Conservation (phyloP, 1,284 basidiomycete genomes). For the Laetiporus sulphureus region DNA sequence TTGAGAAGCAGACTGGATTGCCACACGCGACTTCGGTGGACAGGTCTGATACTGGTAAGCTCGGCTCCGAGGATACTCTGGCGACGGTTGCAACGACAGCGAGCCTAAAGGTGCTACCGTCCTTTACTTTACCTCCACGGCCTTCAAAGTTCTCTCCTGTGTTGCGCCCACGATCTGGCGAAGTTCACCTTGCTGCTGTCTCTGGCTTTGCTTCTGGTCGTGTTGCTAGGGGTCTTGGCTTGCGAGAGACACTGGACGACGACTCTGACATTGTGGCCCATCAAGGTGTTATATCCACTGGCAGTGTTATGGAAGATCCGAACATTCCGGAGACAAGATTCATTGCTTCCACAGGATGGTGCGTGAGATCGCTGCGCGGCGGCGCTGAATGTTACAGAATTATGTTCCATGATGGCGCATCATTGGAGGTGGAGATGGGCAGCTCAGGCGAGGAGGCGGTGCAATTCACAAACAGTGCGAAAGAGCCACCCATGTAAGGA, state of each 20-base stretch:
- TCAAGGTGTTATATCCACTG: no score
- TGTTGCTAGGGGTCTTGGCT: background rate
- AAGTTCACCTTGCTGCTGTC: background rate
- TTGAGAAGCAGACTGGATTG: background rate
- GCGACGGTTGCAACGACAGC: slow-evolving; percentile 5
- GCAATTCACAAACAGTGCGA: slow-evolving; percentile 25
- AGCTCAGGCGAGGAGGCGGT: slow-evolving; percentile 34
- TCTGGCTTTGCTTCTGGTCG: background rate
- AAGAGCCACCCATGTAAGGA: slow-evolving; percentile 25
- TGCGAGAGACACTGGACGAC: background rate
- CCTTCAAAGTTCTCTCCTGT: slow-evolving; percentile 18
- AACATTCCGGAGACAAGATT: slow-evolving; percentile 31
- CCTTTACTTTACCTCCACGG: slow-evolving; percentile 18
- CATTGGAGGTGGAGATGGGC: slow-evolving; percentile 33
- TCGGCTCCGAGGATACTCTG: background rate
- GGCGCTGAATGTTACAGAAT: slow-evolving; percentile 33
- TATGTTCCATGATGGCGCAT: slow-evolving; percentile 40
- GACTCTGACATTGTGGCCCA: no score
- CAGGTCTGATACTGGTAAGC: background rate
- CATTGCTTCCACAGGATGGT: slow-evolving; percentile 38
- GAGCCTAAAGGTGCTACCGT: slow-evolving; percentile 12
- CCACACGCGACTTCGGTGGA: background rate
- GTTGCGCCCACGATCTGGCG: background rate
- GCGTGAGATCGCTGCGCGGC: slow-evolving; percentile 31
- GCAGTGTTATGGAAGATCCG: no score